These are phyloP conservation scores for Hibiscus trionum DNA, from an alignment of 345 rosid species.

Conservation along the genomic window DNA sequence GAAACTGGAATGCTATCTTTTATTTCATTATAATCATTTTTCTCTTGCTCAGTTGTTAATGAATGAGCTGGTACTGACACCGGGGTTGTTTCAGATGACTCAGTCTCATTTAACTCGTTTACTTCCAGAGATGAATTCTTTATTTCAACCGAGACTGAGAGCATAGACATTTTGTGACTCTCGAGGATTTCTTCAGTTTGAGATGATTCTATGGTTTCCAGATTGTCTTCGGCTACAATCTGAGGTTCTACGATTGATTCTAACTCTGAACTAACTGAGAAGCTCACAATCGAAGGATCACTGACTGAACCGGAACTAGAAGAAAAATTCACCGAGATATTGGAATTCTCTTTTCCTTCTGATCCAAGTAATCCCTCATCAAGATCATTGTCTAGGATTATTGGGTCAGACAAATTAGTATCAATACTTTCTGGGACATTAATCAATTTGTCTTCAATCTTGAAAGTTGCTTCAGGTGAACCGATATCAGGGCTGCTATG, in stretches of 20 bases:
- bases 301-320: constrained; percentile 20
- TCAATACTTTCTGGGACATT: constrained; percentile 26
- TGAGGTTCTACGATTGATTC: constrained; percentile 32
- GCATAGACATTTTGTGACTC: constrained; percentile 21
- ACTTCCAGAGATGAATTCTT: constrained; percentile 33
- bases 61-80: constrained; percentile 29
- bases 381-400: constrained; percentile 20
- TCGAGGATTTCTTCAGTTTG: constrained; percentile 34
- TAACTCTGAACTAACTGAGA: constrained; percentile 30
- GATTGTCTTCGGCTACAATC: constrained; percentile 22
- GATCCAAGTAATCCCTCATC: constrained; percentile 18
- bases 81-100: constrained; percentile 23
- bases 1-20: constrained; percentile 20
- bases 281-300: constrained; percentile 20
- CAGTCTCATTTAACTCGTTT: constrained; percentile 27
- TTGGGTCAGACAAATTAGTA: constrained; percentile 21
- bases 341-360: constrained; percentile 21
- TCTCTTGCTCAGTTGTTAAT: constrained; percentile 24
- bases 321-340: constrained; percentile 20
- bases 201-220: constrained; percentile 17
- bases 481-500: constrained; percentile 19
- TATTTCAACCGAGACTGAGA: constrained; percentile 18
- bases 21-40: constrained; percentile 25
- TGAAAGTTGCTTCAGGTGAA: constrained; percentile 25
- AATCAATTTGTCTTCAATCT: constrained; percentile 22